These are phyloP conservation scores for Rubia yunnanensis DNA, from an alignment of 257 asterid genomes.

Conservation along the genomic window DNA sequence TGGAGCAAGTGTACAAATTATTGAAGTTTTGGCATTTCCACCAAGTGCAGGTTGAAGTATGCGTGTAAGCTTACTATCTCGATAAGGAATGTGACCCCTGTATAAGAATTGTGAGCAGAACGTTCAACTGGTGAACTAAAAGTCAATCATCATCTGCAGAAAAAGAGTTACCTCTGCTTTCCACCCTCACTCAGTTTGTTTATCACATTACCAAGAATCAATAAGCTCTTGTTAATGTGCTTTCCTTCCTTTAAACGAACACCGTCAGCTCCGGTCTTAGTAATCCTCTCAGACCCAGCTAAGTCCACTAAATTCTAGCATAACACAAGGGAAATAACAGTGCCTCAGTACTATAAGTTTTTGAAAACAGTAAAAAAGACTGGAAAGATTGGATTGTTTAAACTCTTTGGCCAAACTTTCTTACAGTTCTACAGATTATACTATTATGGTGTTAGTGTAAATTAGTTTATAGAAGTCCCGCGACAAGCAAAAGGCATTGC, in stretches of 20 bases:
- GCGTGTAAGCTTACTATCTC: conserved; percentile 97
- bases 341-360: conserved; percentile 5
- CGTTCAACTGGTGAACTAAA: conserved; percentile 6
- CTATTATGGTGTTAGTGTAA: background rate
- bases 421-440: background rate
- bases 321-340: conserved; percentile 15
- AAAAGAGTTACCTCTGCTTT: conserved; percentile 63
- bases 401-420: background rate
- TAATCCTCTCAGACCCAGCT: conserved; percentile 96
- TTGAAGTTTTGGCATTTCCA: conserved; percentile 97
- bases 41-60: conserved; percentile 99
- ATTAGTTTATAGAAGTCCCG: background rate
- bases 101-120: conserved; percentile 15
- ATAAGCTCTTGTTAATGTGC: conserved; percentile 94
- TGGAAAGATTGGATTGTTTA: background rate
- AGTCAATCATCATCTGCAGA: background rate
- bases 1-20: conserved; percentile 92
- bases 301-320: conserved; percentile 84
- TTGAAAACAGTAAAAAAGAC: background rate
- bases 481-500: background rate
- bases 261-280: conserved; percentile 98
- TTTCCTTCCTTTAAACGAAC: conserved; percentile 98
- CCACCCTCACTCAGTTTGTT: conserved; percentile 94
- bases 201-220: conserved; percentile 96
- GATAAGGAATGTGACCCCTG: conserved; percentile 98